Percentiles rank a stretch among this genome's conserved stretches.
phyloP scores from a whole-genome alignment of 345 rosid genomes.

The Corchorus capsularis region DNA sequence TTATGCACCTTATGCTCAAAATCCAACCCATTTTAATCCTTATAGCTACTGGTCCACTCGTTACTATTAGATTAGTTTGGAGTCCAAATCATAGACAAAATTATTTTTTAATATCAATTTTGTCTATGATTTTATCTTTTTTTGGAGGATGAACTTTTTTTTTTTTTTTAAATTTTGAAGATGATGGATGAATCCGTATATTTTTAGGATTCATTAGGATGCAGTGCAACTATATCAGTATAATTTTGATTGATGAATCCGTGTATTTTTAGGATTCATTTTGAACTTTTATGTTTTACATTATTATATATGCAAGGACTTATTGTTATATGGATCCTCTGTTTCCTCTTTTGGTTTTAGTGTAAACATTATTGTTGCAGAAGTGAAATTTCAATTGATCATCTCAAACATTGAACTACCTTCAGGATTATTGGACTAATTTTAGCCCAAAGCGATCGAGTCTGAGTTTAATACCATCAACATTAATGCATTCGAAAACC shows the following conservation, averaged over 20 bases:
- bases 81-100: neutral
- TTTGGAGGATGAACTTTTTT: neutral
- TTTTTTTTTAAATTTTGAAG: neutral
- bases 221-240: neutral
- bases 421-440: no score
- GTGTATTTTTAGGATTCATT: conserved; percentile 4
- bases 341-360: no score
- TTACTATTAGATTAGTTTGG: neutral
- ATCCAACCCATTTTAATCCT: conserved; percentile 7
- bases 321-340: no score
- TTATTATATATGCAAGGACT: neutral
- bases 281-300: neutral
- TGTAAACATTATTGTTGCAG: no score
- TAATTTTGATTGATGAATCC: neutral
- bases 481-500: no score
- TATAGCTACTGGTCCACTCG: neutral
- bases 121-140: neutral
- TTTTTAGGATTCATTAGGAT: conserved; percentile 2
- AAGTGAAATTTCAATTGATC: no score
- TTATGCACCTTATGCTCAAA: neutral
- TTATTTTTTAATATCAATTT: neutral
- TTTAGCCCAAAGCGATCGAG: no score
- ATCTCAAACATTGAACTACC: no score
- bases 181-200: neutral
- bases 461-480: no score